Base-by-base conservation (phyloP, 78 protist species). In the Dictyostelium citrinum region DNA sequence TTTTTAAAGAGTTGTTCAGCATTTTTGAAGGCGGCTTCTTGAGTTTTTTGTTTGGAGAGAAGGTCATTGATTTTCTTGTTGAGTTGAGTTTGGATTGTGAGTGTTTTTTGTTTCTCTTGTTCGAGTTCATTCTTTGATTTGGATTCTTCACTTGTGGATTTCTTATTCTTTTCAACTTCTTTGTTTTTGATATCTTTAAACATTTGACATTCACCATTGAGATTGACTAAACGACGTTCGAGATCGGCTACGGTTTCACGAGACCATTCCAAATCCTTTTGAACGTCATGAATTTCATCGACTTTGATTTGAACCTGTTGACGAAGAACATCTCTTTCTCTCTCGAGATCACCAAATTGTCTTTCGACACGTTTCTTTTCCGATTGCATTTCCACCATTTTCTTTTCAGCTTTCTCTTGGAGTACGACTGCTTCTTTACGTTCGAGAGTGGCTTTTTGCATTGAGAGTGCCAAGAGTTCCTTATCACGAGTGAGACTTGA, bases 301-400 rank as follows among this genome's bases (percentile, higher is more conserved):
- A 86, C 72, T 68, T 86, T 86, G 78, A 86, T 86, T 61, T 86
- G 92, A 11, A 86, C 92, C 31, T 86, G 92, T 64, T 86, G 92
- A 29, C 92, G 74, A 9, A 86, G 84, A 20, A 86, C 92, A 46
- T 86, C 92, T 55, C 92, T 58, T 74, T 86, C 92, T 33, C 92
- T 22, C 20, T 86, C 92, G 31, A 86, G 49, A 14, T 86, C 92
- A 77, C 92, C 92, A 61, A 86, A 86, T 77, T 86, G 92, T 35
- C 92, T 33, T 35, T 86, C 92, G 76, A 86, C 92, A 35, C 55
- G 61, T 29, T 86, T 86, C 39, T 39, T 67, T 37, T n/a, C 68
- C 0, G 81, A 51, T 75, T 75, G 80, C 58, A 77, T 35, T 24
- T 86, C 92, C 2, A 75, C 76, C 70, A 41, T 41, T 41, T 86